Base-by-base conservation (phyloP, 805 yeast species). In the Ogataea philodendri region DNA sequence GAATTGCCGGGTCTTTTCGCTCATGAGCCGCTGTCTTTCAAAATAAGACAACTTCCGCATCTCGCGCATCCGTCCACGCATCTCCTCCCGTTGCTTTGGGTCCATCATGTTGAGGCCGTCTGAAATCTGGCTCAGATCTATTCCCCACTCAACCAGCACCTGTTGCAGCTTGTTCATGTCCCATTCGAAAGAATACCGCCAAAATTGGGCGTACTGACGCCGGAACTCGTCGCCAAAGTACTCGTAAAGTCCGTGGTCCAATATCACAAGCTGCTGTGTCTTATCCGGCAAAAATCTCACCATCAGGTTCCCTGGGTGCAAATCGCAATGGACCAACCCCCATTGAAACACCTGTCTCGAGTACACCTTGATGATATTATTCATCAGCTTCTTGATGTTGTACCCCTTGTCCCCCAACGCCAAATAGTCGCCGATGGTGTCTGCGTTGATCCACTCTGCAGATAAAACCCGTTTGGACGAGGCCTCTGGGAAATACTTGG, bases 391-490 rank as follows among this genome's bases (percentile, higher is more conserved):
- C 13, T 57, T 41, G 20, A 67, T 49, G 46, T 73, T 60, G 48
- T 56, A 71, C 2, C 66, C 65, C 9, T 56, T 52, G 8, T 60
- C 60, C 21, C 61, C 49, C 15, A 84, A 56, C 18, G 54, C 61
- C 15, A 67, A 60, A 33, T 65, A 66, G 39, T 70, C 65, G n/a
- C 70, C 60, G 39, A 84, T 57, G 0, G 81, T 58, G 11, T 74
- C 71, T 16, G 89, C 93, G 22, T 84, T 84, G 30, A 84, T 78
- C 88, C 89, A 84, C 57, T 84, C 93, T 16, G 78, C 70, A 9
- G 77, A 69, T 27, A 84, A 55, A 3, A 84, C 76, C 31, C 76
- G 70, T 25, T 55, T 50, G 1, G 78, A 64, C 9, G 80, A 61
- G 17, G 65, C 41, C 4, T 73, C 66, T 0, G 63, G 55, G 48